Evolutionary conservation across 1,139 yeast genomes (phyloP).

Genomic region (Diutina mesorugosa): DNA sequence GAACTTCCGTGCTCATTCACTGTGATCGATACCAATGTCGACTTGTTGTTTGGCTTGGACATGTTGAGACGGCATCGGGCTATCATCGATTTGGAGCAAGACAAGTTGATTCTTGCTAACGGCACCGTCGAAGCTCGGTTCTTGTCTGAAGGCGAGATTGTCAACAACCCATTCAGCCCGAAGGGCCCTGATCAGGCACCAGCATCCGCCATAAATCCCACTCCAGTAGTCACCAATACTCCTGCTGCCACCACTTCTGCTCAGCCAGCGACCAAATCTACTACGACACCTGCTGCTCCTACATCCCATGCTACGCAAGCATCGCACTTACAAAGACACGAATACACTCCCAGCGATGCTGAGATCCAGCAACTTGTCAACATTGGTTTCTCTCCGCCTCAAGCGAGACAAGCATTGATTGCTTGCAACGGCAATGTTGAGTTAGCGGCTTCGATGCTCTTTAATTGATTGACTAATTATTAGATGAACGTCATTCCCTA

Average conservation of each 20-base stretch:
- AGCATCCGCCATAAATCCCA: background rate
- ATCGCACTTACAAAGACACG: background rate
- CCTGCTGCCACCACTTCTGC: slow-evolving; percentile 4
- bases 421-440: slow-evolving; percentile 70
- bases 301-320: slow-evolving; percentile 3
- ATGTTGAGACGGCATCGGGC: slow-evolving; percentile 88
- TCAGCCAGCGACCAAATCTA: background rate
- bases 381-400: slow-evolving; percentile 57
- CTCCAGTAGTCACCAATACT: slow-evolving; percentile 17
- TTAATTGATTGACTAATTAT: slow-evolving; percentile 16
- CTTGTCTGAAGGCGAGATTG: slow-evolving; percentile 61
- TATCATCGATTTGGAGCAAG: slow-evolving; percentile 55
- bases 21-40: slow-evolving; percentile 69
- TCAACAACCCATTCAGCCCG: slow-evolving; percentile 14
- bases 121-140: slow-evolving; percentile 45
- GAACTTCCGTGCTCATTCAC: slow-evolving; percentile 69
- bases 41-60: slow-evolving; percentile 54
- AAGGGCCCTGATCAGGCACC: background rate
- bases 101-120: slow-evolving; percentile 61
- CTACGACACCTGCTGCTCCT: background rate
- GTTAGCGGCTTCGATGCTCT: slow-evolving; percentile 69
- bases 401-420: slow-evolving; percentile 54
- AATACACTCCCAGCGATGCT: slow-evolving; percentile 21
- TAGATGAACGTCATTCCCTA: background rate
- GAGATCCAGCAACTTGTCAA: slow-evolving; percentile 43